A percentile compares a stretch with the other conserved stretches of the same genome.
phyloP scores from a whole-genome alignment of 305 asterid species.

The Coffea humblotiana region DNA sequence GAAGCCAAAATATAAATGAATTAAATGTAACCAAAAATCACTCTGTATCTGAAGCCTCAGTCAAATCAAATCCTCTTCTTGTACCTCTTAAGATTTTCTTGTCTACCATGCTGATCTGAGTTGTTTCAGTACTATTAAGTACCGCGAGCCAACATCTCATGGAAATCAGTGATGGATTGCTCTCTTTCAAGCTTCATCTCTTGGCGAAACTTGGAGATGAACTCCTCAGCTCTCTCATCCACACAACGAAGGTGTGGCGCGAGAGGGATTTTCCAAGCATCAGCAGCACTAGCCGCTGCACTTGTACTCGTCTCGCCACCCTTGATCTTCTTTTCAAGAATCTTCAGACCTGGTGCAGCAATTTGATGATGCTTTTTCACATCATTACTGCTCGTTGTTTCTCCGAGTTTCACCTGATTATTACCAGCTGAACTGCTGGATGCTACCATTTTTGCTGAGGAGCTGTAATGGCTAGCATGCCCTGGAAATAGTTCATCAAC shows the following conservation, averaged over 20 bases:
- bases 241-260: conserved; percentile 41
- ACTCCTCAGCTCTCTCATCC: conserved; percentile 76
- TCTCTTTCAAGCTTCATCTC: conserved; percentile 68
- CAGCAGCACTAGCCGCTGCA: neutral
- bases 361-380: conserved; percentile 3
- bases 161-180: conserved; percentile 56
- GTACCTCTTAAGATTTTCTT: neutral
- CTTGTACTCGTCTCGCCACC: conserved; percentile 15
- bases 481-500: conserved; percentile 38
- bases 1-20: conserved; percentile 7
- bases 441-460: conserved; percentile 12
- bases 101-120: neutral
- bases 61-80: neutral
- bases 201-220: conserved; percentile 53
- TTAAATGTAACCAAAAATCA: neutral
- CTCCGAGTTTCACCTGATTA: conserved; percentile 8
- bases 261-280: conserved; percentile 29
- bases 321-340: conserved; percentile 9
- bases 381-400: neutral
- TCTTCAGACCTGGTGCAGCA: conserved; percentile 1
- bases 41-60: neutral
- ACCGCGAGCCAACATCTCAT: conserved; percentile 69
- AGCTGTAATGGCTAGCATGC: neutral
- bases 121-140: conserved; percentile 15
- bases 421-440: conserved; percentile 8